Evolutionary conservation across 371 early-diverging fungal species (phyloP).

Genomic region (Phascolomyces articulosus): DNA sequence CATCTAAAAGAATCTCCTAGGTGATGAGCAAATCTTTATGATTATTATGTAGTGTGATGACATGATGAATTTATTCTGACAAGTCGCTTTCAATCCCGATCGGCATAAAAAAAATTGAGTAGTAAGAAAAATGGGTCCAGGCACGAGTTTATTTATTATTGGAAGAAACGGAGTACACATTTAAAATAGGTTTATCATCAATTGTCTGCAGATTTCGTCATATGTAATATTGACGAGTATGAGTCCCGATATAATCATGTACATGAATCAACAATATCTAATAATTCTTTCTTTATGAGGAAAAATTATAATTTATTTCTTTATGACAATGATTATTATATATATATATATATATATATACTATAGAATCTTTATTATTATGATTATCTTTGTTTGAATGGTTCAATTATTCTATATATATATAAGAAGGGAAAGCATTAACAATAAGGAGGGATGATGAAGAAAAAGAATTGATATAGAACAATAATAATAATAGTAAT

Average conservation of each 20-base stretch:
- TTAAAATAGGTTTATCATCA: neutral
- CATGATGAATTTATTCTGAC: neutral
- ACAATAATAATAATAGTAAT: no score
- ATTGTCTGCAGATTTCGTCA: neutral
- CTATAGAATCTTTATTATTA: no score
- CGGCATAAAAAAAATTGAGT: neutral
- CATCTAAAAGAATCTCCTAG: neutral
- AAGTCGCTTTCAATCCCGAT: constrained; percentile 1
- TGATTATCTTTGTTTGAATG: no score
- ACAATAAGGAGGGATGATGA: no score
- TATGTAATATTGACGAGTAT: neutral
- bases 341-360: no score
- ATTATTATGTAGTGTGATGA: neutral
- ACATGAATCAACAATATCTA: no score
- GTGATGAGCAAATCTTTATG: neutral
- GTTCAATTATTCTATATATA: no score
- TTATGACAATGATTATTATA: no score
- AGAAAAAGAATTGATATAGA: no score
- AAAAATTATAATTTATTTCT: no score
- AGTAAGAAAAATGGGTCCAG: neutral
- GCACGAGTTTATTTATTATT: neutral
- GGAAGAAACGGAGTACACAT: neutral
- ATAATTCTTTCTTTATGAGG: no score
- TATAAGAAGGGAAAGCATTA: no score
- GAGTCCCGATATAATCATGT: neutral